These are phyloP conservation scores for Pseudozyma sp. DNA, from an alignment of 1,284 basidiomycete species.

Conservation along the genomic window DNA sequence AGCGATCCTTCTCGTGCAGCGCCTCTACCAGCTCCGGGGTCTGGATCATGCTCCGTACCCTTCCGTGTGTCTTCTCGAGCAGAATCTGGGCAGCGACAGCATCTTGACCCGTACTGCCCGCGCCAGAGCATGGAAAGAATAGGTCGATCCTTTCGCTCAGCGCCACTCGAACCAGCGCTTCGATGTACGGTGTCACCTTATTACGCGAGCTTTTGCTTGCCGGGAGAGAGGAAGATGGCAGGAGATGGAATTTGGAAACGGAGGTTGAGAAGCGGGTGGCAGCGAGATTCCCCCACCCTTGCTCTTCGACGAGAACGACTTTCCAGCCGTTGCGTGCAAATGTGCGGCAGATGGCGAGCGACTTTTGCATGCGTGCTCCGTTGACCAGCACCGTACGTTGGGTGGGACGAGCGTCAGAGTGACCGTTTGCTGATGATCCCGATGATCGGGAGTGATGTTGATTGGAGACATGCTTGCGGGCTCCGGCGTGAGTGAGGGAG, in stretches of 20 bases:
- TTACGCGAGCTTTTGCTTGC: constrained; percentile 7
- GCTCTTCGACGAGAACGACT: constrained; percentile 70
- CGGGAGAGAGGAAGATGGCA: constrained; percentile 33
- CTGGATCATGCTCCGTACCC: constrained; percentile 68
- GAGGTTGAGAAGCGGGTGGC: constrained; percentile 69
- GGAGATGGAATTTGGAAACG: constrained; percentile 53
- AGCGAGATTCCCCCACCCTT: constrained; percentile 69
- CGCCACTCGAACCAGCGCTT: constrained; percentile 65
- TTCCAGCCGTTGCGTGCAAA: constrained; percentile 70
- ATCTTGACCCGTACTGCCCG: constrained; percentile 70
- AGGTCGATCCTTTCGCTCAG: constrained; percentile 64
- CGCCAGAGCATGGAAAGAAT: constrained; percentile 70
- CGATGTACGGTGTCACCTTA: constrained; percentile 58
- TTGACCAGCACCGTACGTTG: constrained; percentile 69
- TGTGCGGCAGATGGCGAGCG: constrained; percentile 69
- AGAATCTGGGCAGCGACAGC: constrained; percentile 68
- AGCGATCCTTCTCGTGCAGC: constrained; percentile 69
- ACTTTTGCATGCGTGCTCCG: constrained; percentile 70
- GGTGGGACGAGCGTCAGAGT: neutral
- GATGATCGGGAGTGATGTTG: neutral
- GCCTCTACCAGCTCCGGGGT: constrained; percentile 69
- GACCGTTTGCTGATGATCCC: constrained; percentile 3
- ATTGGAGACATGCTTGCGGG: neutral
- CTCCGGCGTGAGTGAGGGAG: constrained; percentile 29
- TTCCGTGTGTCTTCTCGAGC: constrained; percentile 50